phyloP scores from a whole-genome alignment of 75 land plant genomes.

The Sequoia sempervirens region DNA sequence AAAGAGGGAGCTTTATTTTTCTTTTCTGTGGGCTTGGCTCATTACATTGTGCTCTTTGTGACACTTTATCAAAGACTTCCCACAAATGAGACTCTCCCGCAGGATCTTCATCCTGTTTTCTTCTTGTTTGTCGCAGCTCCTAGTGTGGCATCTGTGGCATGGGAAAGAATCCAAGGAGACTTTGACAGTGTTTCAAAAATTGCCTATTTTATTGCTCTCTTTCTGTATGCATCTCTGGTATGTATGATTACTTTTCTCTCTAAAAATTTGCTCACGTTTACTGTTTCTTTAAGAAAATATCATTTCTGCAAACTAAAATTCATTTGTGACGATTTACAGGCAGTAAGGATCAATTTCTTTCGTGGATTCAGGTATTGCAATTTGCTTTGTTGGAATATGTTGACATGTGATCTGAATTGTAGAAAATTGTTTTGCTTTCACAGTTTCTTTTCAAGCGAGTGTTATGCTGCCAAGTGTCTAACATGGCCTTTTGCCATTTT shows the following conservation, averaged over 20 bases:
- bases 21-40: slow-evolving; percentile 55
- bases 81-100: slow-evolving; percentile 33
- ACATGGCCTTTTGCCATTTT: not conserved
- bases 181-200: slow-evolving; percentile 43
- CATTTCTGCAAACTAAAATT: not conserved
- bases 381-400: not conserved
- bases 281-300: not conserved
- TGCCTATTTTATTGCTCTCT: slow-evolving; percentile 50
- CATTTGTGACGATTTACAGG: slow-evolving; percentile 30
- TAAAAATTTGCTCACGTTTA: not conserved
- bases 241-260: not conserved
- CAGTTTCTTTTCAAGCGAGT: not conserved
- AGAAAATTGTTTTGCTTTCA: not conserved
- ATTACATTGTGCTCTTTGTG: slow-evolving; percentile 64
- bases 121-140: slow-evolving; percentile 64
- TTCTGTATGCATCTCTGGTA: slow-evolving; percentile 57
- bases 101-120: slow-evolving; percentile 57
- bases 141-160: slow-evolving; percentile 62
- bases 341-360: slow-evolving; percentile 73
- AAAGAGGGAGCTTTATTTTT: slow-evolving; percentile 45
- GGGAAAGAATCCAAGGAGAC: slow-evolving; percentile 39
- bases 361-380: slow-evolving; percentile 69
- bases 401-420: not conserved
- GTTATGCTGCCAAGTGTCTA: not conserved
- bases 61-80: slow-evolving; percentile 64